Percentiles rank a stretch among this genome's conserved stretches.
Evolutionary conservation across 495 filamentous ascomycete species (phyloP).

Genomic region (Talaromyces liani): DNA sequence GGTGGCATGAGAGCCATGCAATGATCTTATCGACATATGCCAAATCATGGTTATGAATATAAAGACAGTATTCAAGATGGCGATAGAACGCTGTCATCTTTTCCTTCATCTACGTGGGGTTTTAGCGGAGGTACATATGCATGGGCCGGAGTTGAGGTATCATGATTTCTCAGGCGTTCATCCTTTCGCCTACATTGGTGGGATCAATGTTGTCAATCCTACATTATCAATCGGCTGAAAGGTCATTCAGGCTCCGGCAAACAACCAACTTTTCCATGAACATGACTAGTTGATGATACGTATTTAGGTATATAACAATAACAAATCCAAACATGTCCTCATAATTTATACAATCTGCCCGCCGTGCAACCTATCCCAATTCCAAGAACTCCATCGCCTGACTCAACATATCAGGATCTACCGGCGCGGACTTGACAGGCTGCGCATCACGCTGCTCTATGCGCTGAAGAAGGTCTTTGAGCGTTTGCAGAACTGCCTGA

Average conservation of each 20-base stretch:
- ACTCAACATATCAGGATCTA: conserved; percentile 30
- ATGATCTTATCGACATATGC: neutral
- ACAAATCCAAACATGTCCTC: neutral
- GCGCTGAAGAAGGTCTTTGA: conserved; percentile 28
- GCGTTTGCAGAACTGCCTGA: conserved; percentile 26
- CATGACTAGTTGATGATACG: neutral
- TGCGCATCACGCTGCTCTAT: conserved; percentile 18
- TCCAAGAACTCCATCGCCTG: conserved; percentile 34
- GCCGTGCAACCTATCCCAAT: conserved; percentile 16
- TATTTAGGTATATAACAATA: neutral
- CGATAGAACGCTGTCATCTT: neutral
- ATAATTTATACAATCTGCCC: neutral
- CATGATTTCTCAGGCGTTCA: neutral
- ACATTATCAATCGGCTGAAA: no score
- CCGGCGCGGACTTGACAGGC: neutral
- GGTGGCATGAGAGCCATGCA: neutral
- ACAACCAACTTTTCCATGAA: neutral
- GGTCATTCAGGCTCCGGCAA: no score
- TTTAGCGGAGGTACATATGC: conserved; percentile 2
- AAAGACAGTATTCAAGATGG: neutral
- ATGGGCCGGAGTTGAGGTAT: conserved; percentile 8
- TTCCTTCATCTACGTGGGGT: neutral
- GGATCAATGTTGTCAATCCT: neutral
- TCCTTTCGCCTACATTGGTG: no score
- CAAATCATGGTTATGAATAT: neutral